These are phyloP conservation scores for Phytophthora ramorum DNA, from an alignment of 352 stramenopile species.

Conservation along the genomic window DNA sequence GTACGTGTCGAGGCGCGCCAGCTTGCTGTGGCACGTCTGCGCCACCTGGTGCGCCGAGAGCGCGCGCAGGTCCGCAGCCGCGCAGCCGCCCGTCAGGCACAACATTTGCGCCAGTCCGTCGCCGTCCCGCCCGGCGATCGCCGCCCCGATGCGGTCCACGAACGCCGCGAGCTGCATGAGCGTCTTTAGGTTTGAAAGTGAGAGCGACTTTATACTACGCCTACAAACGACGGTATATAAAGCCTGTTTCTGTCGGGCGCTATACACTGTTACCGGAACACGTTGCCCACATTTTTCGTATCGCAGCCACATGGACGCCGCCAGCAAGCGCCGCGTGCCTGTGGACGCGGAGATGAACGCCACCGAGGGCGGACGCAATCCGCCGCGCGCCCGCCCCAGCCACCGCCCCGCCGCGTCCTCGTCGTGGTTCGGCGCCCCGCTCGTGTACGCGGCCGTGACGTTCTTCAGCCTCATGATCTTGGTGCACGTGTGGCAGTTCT, in stretches of 20 bases:
- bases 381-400: constrained; percentile 7
- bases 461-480: constrained; percentile 68
- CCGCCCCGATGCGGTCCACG: constrained; percentile 61
- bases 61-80: constrained; percentile 47
- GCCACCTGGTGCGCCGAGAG: constrained; percentile 61
- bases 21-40: constrained; percentile 58
- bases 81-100: constrained; percentile 40
- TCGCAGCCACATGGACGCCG: constrained; percentile 23
- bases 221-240: no score
- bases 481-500: constrained; percentile 76
- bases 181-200: no score
- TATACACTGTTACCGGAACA: background rate
- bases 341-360: constrained; percentile 26
- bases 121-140: constrained; percentile 60
- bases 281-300: background rate
- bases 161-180: constrained; percentile 58
- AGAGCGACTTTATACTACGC: no score
- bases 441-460: constrained; percentile 49
- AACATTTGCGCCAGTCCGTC: constrained; percentile 60
- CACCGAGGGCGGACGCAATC: constrained; percentile 14
- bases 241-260: background rate
- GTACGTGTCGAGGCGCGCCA: constrained; percentile 63
- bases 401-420: constrained; percentile 13
- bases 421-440: constrained; percentile 50
- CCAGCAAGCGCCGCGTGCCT: constrained; percentile 39